Base-by-base conservation (phyloP, 495 filamentous ascomycete species). In the Filosporella fistucella region DNA sequence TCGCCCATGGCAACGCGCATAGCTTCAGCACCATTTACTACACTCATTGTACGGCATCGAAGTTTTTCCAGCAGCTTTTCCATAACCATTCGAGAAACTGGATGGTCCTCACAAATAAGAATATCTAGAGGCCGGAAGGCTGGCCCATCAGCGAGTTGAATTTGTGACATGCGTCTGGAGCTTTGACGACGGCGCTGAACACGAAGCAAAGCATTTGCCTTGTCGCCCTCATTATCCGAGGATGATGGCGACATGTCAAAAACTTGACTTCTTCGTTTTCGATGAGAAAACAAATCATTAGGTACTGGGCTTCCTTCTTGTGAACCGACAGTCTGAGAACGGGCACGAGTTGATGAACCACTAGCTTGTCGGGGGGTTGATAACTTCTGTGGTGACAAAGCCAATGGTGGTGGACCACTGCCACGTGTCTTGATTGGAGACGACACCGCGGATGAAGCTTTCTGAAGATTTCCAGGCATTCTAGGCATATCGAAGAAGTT, bases 201-300 rank as follows among this genome's bases (percentile, higher is more conserved):
- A 46, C 94, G 87, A n/a, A 96, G 75, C 16, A 97, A 72, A 25
- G 90, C 91, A 60, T 89, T 95, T 2, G 88, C 83, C 55, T 91
- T 85, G 13, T 91, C 82, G 28, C 94, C 91, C 62, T 98, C 93
- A 52, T 95, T 97, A 61, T 98, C 93, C 0, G 93, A 98, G 0
- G 94, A 97, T 0, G 93, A 97, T 22, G 93, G 93, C 3, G 94
- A 97, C 63, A 96, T 85, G 60, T 97, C 94, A 56, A 96, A 88
- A 7, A 96, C 82, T 61, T 96, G 91, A 61, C 90, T 96, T 54
- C 90, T 78, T 22, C 91, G 86, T 63, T 96, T 96, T 58, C 89
- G 78, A 49, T 95, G 91, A 0, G 85, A 80, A 50, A 89, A 80
- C 26, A 85, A 68, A 51, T 95, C 83, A 36, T 81, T 71, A n/a